Evolutionary conservation across 768 basidiomycete species (phyloP).

Genomic region (Artomyces pyxidatus): DNA sequence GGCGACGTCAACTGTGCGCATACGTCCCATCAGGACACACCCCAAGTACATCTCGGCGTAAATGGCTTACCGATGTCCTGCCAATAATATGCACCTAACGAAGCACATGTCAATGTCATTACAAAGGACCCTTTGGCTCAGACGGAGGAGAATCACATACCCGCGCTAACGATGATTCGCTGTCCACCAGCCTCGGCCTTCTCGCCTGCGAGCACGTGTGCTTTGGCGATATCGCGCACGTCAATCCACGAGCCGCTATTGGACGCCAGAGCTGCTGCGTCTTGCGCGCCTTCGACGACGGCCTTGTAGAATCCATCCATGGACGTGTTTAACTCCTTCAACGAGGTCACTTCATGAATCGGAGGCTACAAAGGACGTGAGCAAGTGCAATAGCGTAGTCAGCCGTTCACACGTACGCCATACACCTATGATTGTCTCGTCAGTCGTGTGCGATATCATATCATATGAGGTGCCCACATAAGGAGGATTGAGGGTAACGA

Average conservation of each 20-base stretch:
- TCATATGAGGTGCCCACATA: too few relatives aligned
- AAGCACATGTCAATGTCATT: background rate
- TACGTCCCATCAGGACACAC: too few relatives aligned
- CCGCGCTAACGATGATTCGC: background rate
- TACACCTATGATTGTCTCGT: background rate
- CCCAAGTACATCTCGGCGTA: too few relatives aligned
- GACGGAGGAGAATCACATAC: background rate
- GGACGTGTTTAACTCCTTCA: background rate
- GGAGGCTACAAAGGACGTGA: background rate
- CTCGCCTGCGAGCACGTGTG: background rate
- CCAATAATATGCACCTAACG: background rate
- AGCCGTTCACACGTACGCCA: background rate
- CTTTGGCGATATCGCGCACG: background rate
- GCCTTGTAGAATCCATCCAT: background rate
- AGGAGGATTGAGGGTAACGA: slow-evolving; percentile 34
- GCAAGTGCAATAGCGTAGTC: background rate
- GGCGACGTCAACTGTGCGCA: background rate
- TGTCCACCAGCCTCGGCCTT: background rate
- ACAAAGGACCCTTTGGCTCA: background rate
- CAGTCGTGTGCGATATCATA: background rate
- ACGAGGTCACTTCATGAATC: background rate
- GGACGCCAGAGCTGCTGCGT: background rate
- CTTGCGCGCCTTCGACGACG: background rate
- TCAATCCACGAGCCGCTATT: background rate
- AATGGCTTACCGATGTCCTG: background rate